Evolutionary conservation across 2,329 filamentous ascomycete genomes (phyloP), one percentile per base, ranked within the genome.

Genomic region (Neofusicoccum laricinum): DNA sequence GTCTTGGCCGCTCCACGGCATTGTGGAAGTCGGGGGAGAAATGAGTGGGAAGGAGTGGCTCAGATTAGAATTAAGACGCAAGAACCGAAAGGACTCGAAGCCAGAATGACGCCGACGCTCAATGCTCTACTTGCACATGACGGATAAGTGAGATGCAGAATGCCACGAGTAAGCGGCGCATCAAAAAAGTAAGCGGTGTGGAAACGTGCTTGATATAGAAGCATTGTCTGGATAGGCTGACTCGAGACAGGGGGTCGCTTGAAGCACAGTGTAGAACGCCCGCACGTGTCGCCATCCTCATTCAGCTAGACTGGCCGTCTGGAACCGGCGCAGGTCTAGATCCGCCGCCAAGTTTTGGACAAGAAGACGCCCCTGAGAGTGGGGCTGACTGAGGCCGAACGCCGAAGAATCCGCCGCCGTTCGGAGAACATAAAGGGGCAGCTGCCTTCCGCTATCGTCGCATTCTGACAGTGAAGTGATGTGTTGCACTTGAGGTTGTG

Each of bases 1-100:
- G 53, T 57, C 38, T 32, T 41, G 53, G 38, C 53, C 53, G 53
- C 12, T 30, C 53, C 53, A 57, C 21, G 53, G 53, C 53, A 57
- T 57, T 17, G 36, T 45, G 38, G 1, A 4, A 17, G 10, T 25
- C 14, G 38, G 25, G 4, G 7, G 19, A 41, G n/a, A 25, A 19
- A n/a, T 40, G n/a, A 15, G 40, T 30, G 11, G 32, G 21, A 34
- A n/a, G 4, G 38, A 2, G 12, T 7, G 3, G 5, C 15, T 8
- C 21, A 17, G 8, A 25, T 49, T 12, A 4, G 17, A 19, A 17
- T n/a, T 21, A 53, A 36, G 25, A 55, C 3, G 19, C 12, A 2
- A 32, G 21, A n/a, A 43, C 40, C 25, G 17, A 12, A 36, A n/a
- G 25, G 25, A 19, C 5, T 17, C 6, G 14, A 25, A 30, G 14